phyloP scores from a whole-genome alignment of 352 stramenopile species.

The Phytophthora rubi region DNA sequence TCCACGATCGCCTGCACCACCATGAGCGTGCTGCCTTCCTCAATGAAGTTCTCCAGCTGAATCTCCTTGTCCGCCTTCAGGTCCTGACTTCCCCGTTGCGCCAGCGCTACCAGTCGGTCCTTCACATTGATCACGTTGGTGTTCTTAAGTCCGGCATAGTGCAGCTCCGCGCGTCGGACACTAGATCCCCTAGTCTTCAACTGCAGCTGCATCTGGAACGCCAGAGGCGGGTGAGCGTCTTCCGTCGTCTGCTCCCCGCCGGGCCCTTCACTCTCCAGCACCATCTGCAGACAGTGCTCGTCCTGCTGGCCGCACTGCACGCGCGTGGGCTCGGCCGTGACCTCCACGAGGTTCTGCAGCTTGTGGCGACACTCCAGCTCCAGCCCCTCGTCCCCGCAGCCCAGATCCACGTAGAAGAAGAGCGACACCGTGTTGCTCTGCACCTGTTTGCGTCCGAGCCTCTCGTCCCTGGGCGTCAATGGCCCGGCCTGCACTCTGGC shows the following conservation, averaged over 20 bases:
- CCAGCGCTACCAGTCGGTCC: constrained; percentile 57
- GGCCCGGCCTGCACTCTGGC: constrained; percentile 48
- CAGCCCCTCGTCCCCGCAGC: constrained; percentile 73
- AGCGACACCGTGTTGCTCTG: constrained; percentile 70
- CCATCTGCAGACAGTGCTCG: constrained; percentile 43
- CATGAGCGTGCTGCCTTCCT: constrained; percentile 69
- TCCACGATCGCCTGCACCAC: constrained; percentile 76
- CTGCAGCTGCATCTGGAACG: constrained; percentile 59
- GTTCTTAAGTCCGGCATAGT: constrained; percentile 62
- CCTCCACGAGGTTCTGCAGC: constrained; percentile 60
- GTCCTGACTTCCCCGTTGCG: constrained; percentile 31
- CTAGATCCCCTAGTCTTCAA: constrained; percentile 41
- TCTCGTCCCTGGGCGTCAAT: constrained; percentile 54
- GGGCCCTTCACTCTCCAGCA: constrained; percentile 49
- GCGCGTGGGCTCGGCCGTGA: constrained; percentile 42
- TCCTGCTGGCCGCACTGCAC: constrained; percentile 25
- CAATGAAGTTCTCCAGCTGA: constrained; percentile 67
- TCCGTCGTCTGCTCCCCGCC: constrained; percentile 1
- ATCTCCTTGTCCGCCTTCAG: constrained; percentile 55
- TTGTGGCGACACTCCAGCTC: constrained; percentile 53
- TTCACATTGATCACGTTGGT: constrained; percentile 79
- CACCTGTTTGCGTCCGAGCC: constrained; percentile 42
- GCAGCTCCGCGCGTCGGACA: constrained; percentile 52
- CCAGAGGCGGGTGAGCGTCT: constrained; percentile 38
- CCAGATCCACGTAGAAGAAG: constrained; percentile 83